Conservation (phyloP, 257 asterid species). For the Eucommia ulmoides region DNA sequence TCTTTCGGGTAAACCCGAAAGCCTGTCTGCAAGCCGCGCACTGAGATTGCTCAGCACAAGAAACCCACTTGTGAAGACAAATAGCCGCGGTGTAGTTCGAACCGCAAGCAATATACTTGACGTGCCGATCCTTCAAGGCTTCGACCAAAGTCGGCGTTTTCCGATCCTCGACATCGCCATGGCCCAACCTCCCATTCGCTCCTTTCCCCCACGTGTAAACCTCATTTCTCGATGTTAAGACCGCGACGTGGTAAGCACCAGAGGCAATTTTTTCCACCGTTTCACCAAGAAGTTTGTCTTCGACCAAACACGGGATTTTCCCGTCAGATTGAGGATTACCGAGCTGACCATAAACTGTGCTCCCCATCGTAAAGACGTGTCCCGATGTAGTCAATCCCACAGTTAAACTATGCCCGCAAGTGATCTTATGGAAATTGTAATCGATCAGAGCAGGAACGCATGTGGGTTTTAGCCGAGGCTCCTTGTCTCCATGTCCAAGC, state of each 20-base stretch:
- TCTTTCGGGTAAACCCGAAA: slow-evolving; percentile 87
- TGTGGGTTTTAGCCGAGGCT: slow-evolving; percentile 76
- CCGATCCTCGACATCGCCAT: slow-evolving; percentile 83
- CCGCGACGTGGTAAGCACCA: slow-evolving; percentile 81
- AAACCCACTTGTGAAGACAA: slow-evolving; percentile 85
- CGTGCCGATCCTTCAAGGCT: slow-evolving; percentile 72
- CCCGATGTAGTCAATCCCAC: slow-evolving; percentile 74
- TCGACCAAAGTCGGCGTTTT: slow-evolving; percentile 69
- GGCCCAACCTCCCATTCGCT: slow-evolving; percentile 93
- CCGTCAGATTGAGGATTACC: slow-evolving; percentile 81
- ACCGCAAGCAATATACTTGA: slow-evolving; percentile 82
- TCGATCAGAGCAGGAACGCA: slow-evolving; percentile 92
- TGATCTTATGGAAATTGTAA: slow-evolving; percentile 59
- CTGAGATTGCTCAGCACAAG: slow-evolving; percentile 91
- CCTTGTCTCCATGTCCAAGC: slow-evolving; percentile 92
- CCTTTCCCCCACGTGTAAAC: slow-evolving; percentile 96
- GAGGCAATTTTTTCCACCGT: slow-evolving; percentile 63
- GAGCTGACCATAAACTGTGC: slow-evolving; percentile 84
- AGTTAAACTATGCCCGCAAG: slow-evolving; percentile 90
- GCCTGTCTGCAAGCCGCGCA: slow-evolving; percentile 90
- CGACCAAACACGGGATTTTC: slow-evolving; percentile 63
- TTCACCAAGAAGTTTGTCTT: slow-evolving; percentile 61
- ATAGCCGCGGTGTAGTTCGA: slow-evolving; percentile 80
- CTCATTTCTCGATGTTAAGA: slow-evolving; percentile 68
- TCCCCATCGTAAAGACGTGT: slow-evolving; percentile 77